A percentile compares a stretch with the other conserved stretches of the same genome.
phyloP scores from a whole-genome alignment of 352 stramenopile genomes.

The Halophytophthora polymorphica region DNA sequence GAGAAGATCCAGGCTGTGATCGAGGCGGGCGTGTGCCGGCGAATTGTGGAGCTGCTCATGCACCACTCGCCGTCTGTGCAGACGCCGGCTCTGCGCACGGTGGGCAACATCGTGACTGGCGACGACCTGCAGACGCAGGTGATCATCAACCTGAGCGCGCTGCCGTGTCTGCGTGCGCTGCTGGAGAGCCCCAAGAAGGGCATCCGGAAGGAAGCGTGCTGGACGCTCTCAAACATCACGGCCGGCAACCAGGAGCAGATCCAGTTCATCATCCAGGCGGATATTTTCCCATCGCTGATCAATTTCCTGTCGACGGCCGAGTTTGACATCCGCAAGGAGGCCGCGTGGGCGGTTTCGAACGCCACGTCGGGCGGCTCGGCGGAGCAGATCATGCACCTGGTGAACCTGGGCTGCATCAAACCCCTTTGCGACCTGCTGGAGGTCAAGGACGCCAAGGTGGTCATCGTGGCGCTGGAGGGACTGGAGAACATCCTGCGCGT shows the following conservation, averaged over 20 bases:
- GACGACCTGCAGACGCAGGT: constrained; percentile 99
- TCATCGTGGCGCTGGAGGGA: constrained; percentile 97
- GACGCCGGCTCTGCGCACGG: constrained; percentile 76
- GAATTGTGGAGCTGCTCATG: constrained; percentile 95
- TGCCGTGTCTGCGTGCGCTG: constrained; percentile 95
- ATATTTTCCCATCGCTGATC: constrained; percentile 97
- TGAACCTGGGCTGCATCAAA: constrained; percentile 95
- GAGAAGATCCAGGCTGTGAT: constrained; percentile 99
- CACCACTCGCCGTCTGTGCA: constrained; percentile 80
- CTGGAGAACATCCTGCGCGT: constrained; percentile 99
- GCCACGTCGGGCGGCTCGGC: constrained; percentile 93
- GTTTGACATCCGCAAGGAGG: constrained; percentile 99
- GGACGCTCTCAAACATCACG: constrained; percentile 99
- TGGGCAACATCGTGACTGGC: constrained; percentile 99
- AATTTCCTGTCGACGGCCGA: constrained; percentile 95
- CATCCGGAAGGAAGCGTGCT: constrained; percentile 99
- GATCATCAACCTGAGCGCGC: constrained; percentile 97
- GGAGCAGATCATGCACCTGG: constrained; percentile 96
- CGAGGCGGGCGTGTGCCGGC: constrained; percentile 94
- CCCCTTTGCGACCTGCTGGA: constrained; percentile 96
- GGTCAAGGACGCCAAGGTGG: constrained; percentile 97
- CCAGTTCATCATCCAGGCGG: constrained; percentile 95
- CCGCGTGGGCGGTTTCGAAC: constrained; percentile 98
- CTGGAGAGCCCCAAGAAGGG: constrained; percentile 96
- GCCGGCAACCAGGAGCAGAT: constrained; percentile 99